Conservation (phyloP, 192 early-diverging fungal species). For the Phlyctochytrium bullatum region DNA sequence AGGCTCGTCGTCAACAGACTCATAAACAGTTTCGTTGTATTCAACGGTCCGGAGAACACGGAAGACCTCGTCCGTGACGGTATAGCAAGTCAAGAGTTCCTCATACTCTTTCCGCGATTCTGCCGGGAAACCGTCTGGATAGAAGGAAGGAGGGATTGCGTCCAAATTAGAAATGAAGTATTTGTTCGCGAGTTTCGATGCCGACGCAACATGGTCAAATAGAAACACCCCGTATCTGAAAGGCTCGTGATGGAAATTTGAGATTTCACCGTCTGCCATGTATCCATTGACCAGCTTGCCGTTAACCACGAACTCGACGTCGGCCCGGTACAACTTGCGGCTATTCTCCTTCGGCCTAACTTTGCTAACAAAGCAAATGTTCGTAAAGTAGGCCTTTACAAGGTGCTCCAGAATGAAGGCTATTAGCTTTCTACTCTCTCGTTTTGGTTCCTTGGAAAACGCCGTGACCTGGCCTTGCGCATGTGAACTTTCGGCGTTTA, state of each 20-base stretch:
- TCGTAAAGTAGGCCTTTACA: conserved; percentile 15
- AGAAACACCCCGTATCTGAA: conserved; percentile 11
- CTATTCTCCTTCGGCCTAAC: background rate
- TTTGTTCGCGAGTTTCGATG: too few species aligned
- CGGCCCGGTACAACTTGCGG: background rate
- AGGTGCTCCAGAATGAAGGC: conserved; percentile 20
- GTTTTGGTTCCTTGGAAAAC: too few species aligned
- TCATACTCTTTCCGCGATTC: too few species aligned
- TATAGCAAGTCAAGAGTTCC: too few species aligned
- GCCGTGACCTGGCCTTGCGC: too few species aligned
- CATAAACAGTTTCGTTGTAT: too few species aligned
- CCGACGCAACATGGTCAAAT: conserved; percentile 11
- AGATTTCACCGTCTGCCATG: conserved; percentile 6
- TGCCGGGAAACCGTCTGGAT: background rate
- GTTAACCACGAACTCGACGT: conserved; percentile 9
- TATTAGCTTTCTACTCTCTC: too few species aligned
- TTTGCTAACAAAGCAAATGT: conserved; percentile 7
- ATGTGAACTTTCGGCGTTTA: too few species aligned
- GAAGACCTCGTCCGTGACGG: too few species aligned
- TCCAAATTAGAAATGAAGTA: background rate
- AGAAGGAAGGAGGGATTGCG: background rate
- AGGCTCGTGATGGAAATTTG: background rate
- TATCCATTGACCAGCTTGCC: background rate
- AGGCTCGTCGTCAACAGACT: too few species aligned
- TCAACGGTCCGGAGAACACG: too few species aligned